Percentiles rank a stretch among this genome's conserved stretches.
phyloP scores from a whole-genome alignment of 257 asterid genomes.

The Cynanchum wilfordii region DNA sequence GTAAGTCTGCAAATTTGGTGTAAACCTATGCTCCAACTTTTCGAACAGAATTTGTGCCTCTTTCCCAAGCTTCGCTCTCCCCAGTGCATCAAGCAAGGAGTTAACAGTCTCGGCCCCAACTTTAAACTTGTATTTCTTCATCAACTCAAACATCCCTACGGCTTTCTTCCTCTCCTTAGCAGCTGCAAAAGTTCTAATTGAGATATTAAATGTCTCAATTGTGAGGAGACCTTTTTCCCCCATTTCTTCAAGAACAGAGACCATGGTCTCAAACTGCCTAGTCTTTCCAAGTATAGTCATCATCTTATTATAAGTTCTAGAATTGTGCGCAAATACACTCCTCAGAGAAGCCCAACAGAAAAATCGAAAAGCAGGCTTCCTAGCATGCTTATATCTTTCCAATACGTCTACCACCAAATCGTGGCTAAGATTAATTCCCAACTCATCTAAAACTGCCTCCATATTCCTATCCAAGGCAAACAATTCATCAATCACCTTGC shows the following conservation, averaged over 20 bases:
- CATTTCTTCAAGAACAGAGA: conserved; percentile 74
- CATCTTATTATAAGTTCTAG: conserved; percentile 64
- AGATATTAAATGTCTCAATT: conserved; percentile 53
- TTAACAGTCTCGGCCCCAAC: conserved; percentile 63
- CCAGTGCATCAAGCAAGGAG: conserved; percentile 73
- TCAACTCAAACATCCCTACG: conserved; percentile 63
- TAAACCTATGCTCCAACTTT: conserved; percentile 58
- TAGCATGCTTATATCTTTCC: conserved; percentile 71
- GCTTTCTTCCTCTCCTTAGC: conserved; percentile 87
- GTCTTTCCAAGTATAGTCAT: conserved; percentile 68
- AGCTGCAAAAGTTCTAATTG: conserved; percentile 69
- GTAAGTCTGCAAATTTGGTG: conserved; percentile 59
- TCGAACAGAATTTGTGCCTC: conserved; percentile 71
- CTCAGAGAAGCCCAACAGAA: conserved; percentile 66
- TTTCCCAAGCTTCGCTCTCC: conserved; percentile 79
- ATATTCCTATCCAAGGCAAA: conserved; percentile 74
- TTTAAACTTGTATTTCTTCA: conserved; percentile 64
- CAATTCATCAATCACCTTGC: conserved; percentile 69
- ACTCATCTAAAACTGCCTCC: conserved; percentile 86
- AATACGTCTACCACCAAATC: conserved; percentile 71
- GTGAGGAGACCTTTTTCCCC: conserved; percentile 70
- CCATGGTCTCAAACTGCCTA: conserved; percentile 94
- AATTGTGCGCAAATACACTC: conserved; percentile 56
- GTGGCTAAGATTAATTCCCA: conserved; percentile 50
- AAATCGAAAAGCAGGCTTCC: conserved; percentile 84